These are phyloP conservation scores for Lathyrus tuberosus DNA, from an alignment of 306 rosid genomes.

Conservation along the genomic window DNA sequence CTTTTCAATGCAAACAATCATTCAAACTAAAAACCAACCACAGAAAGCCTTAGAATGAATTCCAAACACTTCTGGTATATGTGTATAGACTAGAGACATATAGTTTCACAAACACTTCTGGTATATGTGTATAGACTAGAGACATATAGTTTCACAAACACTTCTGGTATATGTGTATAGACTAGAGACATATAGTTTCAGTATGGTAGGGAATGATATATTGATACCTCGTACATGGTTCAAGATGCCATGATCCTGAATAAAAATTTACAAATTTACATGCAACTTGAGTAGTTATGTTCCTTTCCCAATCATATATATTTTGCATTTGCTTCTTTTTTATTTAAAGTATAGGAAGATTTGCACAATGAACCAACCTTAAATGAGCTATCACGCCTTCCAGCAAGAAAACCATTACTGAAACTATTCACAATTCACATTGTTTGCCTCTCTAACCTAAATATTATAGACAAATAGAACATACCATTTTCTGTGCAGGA, in stretches of 20 bases:
- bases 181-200: not conserved
- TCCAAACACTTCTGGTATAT: not conserved
- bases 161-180: not conserved
- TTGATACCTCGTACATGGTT: not conserved
- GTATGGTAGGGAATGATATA: not conserved
- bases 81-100: not conserved
- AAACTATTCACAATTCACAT: not conserved
- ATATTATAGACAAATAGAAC: not conserved
- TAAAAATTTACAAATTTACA: slow-evolving; percentile 1
- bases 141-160: slow-evolving; percentile 6
- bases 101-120: slow-evolving; percentile 6
- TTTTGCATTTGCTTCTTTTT: slow-evolving; percentile 5
- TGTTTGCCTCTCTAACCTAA: slow-evolving; percentile 3
- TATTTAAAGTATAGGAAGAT: not conserved
- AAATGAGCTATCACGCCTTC: slow-evolving; percentile 5
- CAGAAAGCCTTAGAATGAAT: not conserved
- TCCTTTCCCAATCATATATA: slow-evolving; percentile 5
- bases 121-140: not conserved
- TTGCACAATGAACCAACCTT: slow-evolving; percentile 27
- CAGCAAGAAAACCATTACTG: slow-evolving; percentile 15
- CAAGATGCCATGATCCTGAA: slow-evolving; percentile 2
- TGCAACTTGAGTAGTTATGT: not conserved
- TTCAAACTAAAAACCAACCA: not conserved
- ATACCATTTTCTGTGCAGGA: not conserved
- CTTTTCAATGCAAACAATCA: not conserved